These are phyloP conservation scores for Fusarium transvaalense DNA, from an alignment of 2,329 filamentous ascomycete genomes.

Conservation along the genomic window DNA sequence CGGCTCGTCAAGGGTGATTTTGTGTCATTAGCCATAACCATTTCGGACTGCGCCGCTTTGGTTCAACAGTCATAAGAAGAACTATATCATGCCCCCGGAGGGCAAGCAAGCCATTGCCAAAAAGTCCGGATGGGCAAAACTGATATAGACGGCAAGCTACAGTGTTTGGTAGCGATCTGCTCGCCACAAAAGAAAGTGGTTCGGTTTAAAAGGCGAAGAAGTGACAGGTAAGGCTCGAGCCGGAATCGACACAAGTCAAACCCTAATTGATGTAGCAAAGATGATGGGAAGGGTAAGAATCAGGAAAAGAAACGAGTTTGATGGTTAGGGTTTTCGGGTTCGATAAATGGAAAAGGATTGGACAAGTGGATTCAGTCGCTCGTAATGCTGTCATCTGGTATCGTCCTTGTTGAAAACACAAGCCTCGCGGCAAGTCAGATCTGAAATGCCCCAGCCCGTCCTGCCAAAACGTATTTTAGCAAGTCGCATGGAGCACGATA, in stretches of 20 bases:
- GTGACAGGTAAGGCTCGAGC: slow-evolving; percentile 21
- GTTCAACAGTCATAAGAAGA: slow-evolving; percentile 42
- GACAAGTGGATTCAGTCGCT: slow-evolving; percentile 47
- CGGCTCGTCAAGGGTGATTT: slow-evolving; percentile 35
- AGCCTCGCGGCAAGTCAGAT: slow-evolving; percentile 75
- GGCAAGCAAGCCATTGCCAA: slow-evolving; percentile 37
- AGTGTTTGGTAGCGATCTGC: slow-evolving; percentile 34
- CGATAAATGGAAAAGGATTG: slow-evolving; percentile 22
- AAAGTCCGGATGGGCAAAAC: slow-evolving; percentile 28
- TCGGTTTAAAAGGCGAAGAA: slow-evolving; percentile 35
- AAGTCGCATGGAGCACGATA: slow-evolving; percentile 48
- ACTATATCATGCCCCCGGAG: slow-evolving; percentile 37
- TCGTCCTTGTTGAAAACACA: slow-evolving; percentile 61
- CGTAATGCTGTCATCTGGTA: slow-evolving; percentile 60
- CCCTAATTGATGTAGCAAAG: slow-evolving; percentile 35
- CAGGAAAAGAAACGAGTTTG: slow-evolving; percentile 45
- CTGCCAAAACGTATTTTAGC: slow-evolving; percentile 63
- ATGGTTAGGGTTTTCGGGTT: slow-evolving; percentile 43
- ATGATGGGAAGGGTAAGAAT: slow-evolving; percentile 44
- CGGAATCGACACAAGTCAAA: slow-evolving; percentile 20
- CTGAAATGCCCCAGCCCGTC: slow-evolving; percentile 64
- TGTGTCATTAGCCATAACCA: slow-evolving; percentile 47
- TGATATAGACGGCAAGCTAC: slow-evolving; percentile 43
- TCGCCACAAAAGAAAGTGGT: slow-evolving; percentile 41
- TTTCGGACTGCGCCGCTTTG: slow-evolving; percentile 39